Base-by-base conservation (phyloP, 306 rosid species). In the Datisca glomerata region DNA sequence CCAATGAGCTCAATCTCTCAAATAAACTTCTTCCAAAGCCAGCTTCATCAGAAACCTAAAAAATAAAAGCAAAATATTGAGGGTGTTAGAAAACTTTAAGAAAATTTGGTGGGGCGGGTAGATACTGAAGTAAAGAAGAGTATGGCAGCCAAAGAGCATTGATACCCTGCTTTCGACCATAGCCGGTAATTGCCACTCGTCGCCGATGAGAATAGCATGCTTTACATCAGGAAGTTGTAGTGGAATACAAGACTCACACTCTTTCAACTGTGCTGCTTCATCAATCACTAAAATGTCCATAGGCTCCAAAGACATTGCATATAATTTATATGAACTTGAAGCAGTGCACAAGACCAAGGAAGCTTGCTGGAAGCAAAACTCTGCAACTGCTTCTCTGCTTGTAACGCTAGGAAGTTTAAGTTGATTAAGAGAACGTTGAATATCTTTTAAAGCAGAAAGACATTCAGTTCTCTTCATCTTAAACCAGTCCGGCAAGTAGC, bases 211-310 rank as follows among this genome's bases (percentile, higher is more conserved):
- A 55, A 85, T 51, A 11, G 57, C 93, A 51, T 69, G 85, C 47
- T 52, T 61, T 41, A 80, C 38, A 33, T 55, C 59, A 0, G 57
- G 73, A 63, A 85, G 74, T 33, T 58, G 93, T 10, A 85, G 45
- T 34, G 93, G 79, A 43, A 80, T 85, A 18, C 57, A 12, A 21
- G 93, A 85, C 49, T 85, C 95, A 7, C 93, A 80, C 64, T 80
- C 95, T 47, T 59, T 80, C 37, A 85, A 21, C 17, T 80, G 93
- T 17, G 93, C 87, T 27, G 93, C 95, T 74, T 85, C 95, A 38
- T 84, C 95, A 52, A 84, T 71, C 16, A 79, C 76, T 42, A 84
- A 59, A 55, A 76, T 12, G 4, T 50, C 27, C 10, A 73, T 53
- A 4, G 93, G 81, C 13, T 51, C 9, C 57, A 73, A 75, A 21